Conservation (phyloP, 352 stramenopile species). For the Pythium periplocum region DNA sequence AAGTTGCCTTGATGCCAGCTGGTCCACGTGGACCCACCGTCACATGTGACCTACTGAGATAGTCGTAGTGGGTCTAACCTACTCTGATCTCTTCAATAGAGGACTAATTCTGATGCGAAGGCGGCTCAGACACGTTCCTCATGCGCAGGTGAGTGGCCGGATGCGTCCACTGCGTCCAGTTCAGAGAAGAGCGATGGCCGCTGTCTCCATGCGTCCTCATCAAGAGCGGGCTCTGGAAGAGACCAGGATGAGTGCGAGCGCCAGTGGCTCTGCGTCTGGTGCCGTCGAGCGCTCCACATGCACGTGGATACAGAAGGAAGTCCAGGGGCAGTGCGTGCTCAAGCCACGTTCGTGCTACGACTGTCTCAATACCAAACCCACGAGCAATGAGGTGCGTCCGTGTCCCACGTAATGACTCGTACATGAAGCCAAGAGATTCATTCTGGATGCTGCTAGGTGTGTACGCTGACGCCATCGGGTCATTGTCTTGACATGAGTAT, state of each 20-base stretch:
- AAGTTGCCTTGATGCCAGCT: too few relatives aligned
- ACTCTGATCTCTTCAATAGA: too few relatives aligned
- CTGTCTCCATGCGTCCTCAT: neutral
- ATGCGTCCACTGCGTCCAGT: constrained; percentile 1
- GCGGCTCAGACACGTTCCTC: constrained; percentile 13
- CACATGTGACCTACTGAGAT: too few relatives aligned
- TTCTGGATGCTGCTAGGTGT: constrained; percentile 21
- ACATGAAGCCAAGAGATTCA: neutral
- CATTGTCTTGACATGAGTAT: constrained; percentile 32
- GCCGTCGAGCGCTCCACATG: constrained; percentile 26
- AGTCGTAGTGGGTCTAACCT: too few relatives aligned
- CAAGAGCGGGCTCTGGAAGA: neutral
- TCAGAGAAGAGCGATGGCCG: constrained; percentile 1
- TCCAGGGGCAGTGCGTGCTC: constrained; percentile 25
- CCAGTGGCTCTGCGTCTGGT: neutral
- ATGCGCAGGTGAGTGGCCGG: constrained; percentile 1
- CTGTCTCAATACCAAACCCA: constrained; percentile 43
- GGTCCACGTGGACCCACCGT: too few relatives aligned
- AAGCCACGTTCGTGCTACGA: constrained; percentile 52
- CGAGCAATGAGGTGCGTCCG: constrained; percentile 25
- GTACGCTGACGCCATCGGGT: constrained; percentile 40
- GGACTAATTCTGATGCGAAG: too few relatives aligned
- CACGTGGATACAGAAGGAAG: constrained; percentile 29
- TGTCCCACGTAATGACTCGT: neutral
- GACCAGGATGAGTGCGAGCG: neutral